Percentiles rank a stretch among this genome's conserved stretches.
Evolutionary conservation across 495 filamentous ascomycete species (phyloP).

Genomic region (Rusavskia elegans): DNA sequence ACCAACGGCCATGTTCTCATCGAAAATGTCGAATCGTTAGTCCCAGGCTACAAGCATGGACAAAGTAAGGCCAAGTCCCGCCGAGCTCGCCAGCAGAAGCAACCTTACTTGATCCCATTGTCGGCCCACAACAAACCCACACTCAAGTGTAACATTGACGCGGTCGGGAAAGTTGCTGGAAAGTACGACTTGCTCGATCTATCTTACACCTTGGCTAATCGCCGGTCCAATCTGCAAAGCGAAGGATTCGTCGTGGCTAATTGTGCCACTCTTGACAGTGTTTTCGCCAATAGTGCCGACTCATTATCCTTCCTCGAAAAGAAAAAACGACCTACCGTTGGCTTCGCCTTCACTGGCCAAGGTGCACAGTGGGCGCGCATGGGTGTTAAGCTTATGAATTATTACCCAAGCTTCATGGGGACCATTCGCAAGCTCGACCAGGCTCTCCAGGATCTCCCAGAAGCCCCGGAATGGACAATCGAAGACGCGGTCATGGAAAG

Average conservation of each 20-base stretch:
- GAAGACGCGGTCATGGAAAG: conserved; percentile 1
- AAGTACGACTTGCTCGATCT: too few species aligned
- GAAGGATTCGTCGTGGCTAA: too few species aligned
- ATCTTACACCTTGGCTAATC: too few species aligned
- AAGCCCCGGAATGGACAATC: conserved; percentile 14
- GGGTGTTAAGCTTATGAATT: conserved; percentile 12
- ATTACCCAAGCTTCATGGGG: conserved; percentile 3
- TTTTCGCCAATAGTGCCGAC: background rate
- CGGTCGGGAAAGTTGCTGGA: too few species aligned
- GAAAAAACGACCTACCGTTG: background rate
- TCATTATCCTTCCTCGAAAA: background rate
- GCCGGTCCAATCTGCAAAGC: too few species aligned
- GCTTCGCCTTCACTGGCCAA: conserved; percentile 21
- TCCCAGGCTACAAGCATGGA: background rate
- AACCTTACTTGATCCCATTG: too few species aligned
- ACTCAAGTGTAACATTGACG: too few species aligned
- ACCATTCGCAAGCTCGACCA: conserved; percentile 9
- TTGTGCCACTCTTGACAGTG: background rate
- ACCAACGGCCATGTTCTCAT: conserved; percentile 26
- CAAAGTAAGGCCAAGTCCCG: background rate
- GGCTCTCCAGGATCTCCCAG: conserved; percentile 1
- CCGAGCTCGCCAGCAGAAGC: background rate
- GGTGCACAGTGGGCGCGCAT: conserved; percentile 28
- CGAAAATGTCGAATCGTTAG: conserved; percentile 9
- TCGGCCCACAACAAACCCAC: too few species aligned